Evolutionary conservation across 2,329 filamentous ascomycete genomes (phyloP), one percentile per base, ranked within the genome.

Genomic region (Neopestalotiopsis rosae): DNA sequence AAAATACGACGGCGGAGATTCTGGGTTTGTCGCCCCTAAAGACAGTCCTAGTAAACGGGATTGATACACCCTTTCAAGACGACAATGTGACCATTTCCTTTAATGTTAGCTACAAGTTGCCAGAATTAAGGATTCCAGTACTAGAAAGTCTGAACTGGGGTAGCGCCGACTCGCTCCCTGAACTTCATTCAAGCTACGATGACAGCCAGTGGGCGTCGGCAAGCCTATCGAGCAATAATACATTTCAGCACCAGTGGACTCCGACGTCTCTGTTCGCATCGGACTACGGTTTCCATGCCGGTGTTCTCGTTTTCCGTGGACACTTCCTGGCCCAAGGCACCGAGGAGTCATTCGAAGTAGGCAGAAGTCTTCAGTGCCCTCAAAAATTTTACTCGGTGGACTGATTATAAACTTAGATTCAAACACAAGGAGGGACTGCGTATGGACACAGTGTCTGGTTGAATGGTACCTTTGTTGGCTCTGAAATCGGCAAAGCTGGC

Each of bases 251-350:
- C 28, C 81, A 85, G 1, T 80, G 91, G 2, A 94, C 92, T 0
- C 89, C 91, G 0, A 89, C 87, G 0, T 90, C 88, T 0, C 85
- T 95, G 0, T 93, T 91, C 74, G 85, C 85, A 0, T 88, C 88
- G 17, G 92, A 95, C 78, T 95, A 95, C 74, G 92, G 92, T 28
- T 95, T 90, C 79, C 85, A 93, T 77, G 86, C 89, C 0, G 92
- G 92, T 3, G 88, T 87, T 1, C 83, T 94, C 0, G 73, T 95
- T 61, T 95, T 88, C 81, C 88, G 92, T 1, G 92, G 92, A 0
- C 85, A 89, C 72, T 95, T 95, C 76, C 85, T 82, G 0, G 88
- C 92, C 3, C 86, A 82, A 1, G 91, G 91, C 14, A 80, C 62
- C 14, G 62, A 65, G 28, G 12, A 52, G n/a, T 14, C 30, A 24